Evolutionary conservation across 108 stramenopile species (phyloP), one percentile per base, ranked within the genome.

Genomic region (Mediolabrus comicus): DNA sequence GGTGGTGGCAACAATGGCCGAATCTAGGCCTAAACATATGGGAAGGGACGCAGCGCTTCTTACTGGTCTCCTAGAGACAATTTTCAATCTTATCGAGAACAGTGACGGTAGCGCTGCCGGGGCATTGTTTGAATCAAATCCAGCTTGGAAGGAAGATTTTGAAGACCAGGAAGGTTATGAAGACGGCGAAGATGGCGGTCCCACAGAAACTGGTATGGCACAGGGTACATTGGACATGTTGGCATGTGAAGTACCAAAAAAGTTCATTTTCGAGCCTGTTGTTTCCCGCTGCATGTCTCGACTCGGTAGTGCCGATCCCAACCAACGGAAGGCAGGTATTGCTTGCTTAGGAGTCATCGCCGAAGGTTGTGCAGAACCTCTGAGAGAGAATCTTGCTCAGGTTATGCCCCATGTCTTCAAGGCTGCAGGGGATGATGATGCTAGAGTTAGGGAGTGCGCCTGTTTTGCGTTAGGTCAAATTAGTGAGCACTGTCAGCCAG

Each of bases 381-480:
- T 98, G 35, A 66, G 87, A 55, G 90, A 94, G 39, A 83, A 90
- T 46, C 75, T 95, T 72, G 64, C 58, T 8, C 81, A 89, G 31
- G 77, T 92, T 66, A 86, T 97, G 88, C 94, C 95, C 9, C 77
- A 81, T 53, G 92, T 96, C 12, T 80, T 96, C 39, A 63, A 82
- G n/a, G 77, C 92, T 24, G 92, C 96, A 10, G 75, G 80, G 28
- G 97, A 98, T 76, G 33, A 77, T 38, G 94, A 95, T 67, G 79
- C 95, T 13, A 82, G 87, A 67, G 96, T 98, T 10, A 79, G 98
- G 34, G 97, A 99, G 75, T 97, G 96, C 68, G 96, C 97, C 27
- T 99, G 98, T 77, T 99, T 99, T 75, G 93, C 94, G 54, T 73
- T 98, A 16, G 98, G 98, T 51, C 98, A 99, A 69, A 87, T 98